A percentile compares a stretch with the other conserved stretches of the same genome.
These are phyloP conservation scores for Cicer pinnatifidum DNA, from an alignment of 306 rosid genomes.

Conservation along the genomic window DNA sequence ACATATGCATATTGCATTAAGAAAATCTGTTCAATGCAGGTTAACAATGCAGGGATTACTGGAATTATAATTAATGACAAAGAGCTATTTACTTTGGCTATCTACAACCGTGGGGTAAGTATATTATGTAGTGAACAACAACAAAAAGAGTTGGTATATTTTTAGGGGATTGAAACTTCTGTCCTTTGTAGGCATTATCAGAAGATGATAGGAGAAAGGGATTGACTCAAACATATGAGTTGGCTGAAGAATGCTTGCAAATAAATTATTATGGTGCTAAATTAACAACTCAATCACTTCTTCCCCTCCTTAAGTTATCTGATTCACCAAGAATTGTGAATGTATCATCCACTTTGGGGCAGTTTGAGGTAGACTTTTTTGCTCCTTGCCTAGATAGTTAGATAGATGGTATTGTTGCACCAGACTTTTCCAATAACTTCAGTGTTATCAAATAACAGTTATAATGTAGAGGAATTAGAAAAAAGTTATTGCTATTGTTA, in stretches of 20 bases:
- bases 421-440: no score
- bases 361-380: constrained; percentile 46
- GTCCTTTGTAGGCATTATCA: constrained; percentile 39
- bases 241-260: constrained; percentile 53
- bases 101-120: constrained; percentile 3
- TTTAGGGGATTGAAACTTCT: background rate
- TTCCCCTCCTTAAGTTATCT: constrained; percentile 41
- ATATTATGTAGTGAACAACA: background rate
- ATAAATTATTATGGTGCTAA: constrained; percentile 50
- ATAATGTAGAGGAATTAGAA: no score
- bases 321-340: constrained; percentile 58
- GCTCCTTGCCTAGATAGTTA: background rate
- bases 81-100: background rate
- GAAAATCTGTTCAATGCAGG: constrained; percentile 29
- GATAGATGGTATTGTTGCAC: no score
- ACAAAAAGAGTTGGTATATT: background rate
- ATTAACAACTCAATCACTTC: constrained; percentile 22
- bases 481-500: no score
- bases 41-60: constrained; percentile 59
- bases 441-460: no score
- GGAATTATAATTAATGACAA: constrained; percentile 39
- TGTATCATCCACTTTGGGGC: constrained; percentile 51
- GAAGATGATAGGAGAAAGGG: constrained; percentile 15
- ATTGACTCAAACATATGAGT: constrained; percentile 45
- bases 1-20: constrained; percentile 1